Evolutionary conservation across 768 basidiomycete genomes (phyloP).

Genomic region (Hygrophoropsis aurantiaca): DNA sequence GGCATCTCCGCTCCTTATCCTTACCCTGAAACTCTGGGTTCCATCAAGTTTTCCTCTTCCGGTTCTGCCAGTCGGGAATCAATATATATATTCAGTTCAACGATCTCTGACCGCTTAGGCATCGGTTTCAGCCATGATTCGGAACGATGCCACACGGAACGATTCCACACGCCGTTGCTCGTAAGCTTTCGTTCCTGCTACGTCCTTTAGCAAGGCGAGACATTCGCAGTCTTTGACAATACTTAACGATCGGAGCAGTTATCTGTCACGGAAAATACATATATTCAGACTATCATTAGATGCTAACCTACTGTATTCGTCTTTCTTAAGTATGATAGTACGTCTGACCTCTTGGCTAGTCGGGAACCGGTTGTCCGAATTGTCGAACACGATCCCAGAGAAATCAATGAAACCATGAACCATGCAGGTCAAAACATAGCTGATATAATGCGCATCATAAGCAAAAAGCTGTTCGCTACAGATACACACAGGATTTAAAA

Average conservation of each 20-base stretch:
- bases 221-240: slow-evolving; percentile 97
- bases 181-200: slow-evolving; percentile 97
- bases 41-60: slow-evolving; percentile 98
- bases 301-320: slow-evolving; percentile 74
- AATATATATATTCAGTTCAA: slow-evolving; percentile 86
- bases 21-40: slow-evolving; percentile 95
- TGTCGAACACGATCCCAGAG: slow-evolving; percentile 90
- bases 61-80: slow-evolving; percentile 87
- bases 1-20: slow-evolving; percentile 89
- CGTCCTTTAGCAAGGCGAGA: slow-evolving; percentile 92
- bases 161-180: slow-evolving; percentile 92
- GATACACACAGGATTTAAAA: slow-evolving; percentile 98
- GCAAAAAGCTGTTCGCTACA: slow-evolving; percentile 84
- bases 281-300: neutral
- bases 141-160: too few species aligned
- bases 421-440: neutral
- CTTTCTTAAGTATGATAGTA: slow-evolving; percentile 97
- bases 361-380: slow-evolving; percentile 90
- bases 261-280: slow-evolving; percentile 53
- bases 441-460: slow-evolving; percentile 62
- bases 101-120: slow-evolving; percentile 89
- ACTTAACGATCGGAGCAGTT: slow-evolving; percentile 88
- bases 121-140: slow-evolving; percentile 97
- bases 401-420: neutral
- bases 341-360: slow-evolving; percentile 88